Conservation (phyloP, 805 yeast genomes). For the Diddensiella santjacobensis region DNA sequence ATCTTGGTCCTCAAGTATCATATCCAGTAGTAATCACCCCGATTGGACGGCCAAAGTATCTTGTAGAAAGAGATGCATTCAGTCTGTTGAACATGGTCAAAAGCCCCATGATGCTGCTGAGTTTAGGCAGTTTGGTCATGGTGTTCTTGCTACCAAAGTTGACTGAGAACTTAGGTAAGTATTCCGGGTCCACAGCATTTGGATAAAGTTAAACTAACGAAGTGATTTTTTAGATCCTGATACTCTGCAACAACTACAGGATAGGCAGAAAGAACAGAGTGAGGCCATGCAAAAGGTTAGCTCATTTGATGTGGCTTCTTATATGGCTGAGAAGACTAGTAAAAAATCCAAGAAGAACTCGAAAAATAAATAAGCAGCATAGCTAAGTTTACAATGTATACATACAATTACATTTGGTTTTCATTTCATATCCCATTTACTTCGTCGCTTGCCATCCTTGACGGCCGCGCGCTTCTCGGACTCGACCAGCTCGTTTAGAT, state of each 20-base stretch:
- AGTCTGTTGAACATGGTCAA: conserved; percentile 31
- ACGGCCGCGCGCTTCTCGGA: conserved; percentile 6
- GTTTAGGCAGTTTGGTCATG: conserved; percentile 31
- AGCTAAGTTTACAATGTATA: not conserved
- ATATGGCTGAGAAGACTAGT: conserved; percentile 27
- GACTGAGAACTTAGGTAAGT: conserved; percentile 17
- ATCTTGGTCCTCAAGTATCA: conserved; percentile 29
- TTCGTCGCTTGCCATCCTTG: not conserved
- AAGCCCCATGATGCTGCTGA: conserved; percentile 36
- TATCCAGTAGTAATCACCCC: conserved; percentile 32
- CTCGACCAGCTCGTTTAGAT: conserved; percentile 16
- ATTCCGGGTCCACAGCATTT: too few relatives aligned
- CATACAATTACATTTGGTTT: not conserved
- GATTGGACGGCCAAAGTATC: conserved; percentile 26
- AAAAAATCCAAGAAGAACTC: conserved; percentile 5
- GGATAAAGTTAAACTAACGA: too few relatives aligned
- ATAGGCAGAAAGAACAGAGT: conserved; percentile 18
- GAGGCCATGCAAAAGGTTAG: conserved; percentile 20
- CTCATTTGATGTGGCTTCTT: conserved; percentile 32
- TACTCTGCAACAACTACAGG: conserved; percentile 32
- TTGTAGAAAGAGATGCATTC: conserved; percentile 27
- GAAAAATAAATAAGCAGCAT: conserved; percentile 5
- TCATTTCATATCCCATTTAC: conserved; percentile 2
- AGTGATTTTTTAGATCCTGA: conserved; percentile 32
- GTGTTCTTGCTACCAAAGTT: conserved; percentile 34